Evolutionary conservation across 345 rosid species (phyloP).

Genomic region (Excoecaria cochinchinensis): DNA sequence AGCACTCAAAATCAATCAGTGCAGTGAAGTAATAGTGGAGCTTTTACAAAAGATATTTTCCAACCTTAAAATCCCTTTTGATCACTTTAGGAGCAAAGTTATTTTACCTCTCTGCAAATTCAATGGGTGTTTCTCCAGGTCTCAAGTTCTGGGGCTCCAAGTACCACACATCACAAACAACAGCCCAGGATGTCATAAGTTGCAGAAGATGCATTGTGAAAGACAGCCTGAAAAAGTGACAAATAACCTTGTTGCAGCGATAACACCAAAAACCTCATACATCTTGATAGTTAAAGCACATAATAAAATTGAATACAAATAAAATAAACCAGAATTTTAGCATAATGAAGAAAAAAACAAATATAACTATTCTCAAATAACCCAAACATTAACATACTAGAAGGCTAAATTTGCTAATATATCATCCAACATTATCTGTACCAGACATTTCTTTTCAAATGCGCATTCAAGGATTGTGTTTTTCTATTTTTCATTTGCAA

Average conservation of each 20-base stretch:
- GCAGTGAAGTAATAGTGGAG: background rate
- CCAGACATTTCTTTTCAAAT: background rate
- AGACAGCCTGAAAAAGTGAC: constrained; percentile 68
- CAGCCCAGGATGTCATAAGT: constrained; percentile 99
- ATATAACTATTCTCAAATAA: background rate
- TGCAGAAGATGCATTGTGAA: constrained; percentile 95
- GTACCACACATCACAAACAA: constrained; percentile 99
- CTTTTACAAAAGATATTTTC: background rate
- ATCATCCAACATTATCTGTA: background rate
- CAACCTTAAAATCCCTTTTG: background rate
- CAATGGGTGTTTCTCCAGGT: constrained; percentile 88
- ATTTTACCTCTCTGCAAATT: constrained; percentile 92
- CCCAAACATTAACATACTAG: background rate
- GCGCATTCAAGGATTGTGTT: background rate
- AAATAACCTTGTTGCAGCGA: too few relatives aligned
- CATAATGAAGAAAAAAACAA: background rate
- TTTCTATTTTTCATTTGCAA: background rate
- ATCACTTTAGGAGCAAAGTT: constrained; percentile 5
- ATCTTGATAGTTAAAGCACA: background rate
- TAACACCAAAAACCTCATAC: background rate
- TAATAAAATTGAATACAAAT: background rate
- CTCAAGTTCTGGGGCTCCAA: constrained; percentile 85
- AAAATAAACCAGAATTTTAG: background rate
- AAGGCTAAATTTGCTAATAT: background rate
- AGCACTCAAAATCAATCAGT: constrained; percentile 6